These are phyloP conservation scores for Metarhizium anisopliae DNA, from an alignment of 2,329 filamentous ascomycete species.

Conservation along the genomic window DNA sequence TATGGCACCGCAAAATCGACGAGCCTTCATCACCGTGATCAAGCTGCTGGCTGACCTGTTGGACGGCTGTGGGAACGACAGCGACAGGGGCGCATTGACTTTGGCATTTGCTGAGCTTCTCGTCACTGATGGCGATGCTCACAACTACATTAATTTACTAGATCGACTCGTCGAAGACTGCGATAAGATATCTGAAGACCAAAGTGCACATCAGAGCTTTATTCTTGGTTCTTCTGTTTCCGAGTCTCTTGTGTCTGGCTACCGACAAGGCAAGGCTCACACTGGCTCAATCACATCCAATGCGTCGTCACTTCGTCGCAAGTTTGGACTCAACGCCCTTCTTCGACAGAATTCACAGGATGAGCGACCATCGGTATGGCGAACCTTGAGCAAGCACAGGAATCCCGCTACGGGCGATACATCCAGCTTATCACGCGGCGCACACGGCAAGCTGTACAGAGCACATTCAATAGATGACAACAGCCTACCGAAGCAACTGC, in stretches of 20 bases:
- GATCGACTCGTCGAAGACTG: conserved; percentile 86
- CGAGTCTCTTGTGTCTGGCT: conserved; percentile 50
- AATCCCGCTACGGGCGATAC: conserved; percentile 49
- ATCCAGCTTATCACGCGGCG: conserved; percentile 57
- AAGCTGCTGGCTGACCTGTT: conserved; percentile 80
- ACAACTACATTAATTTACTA: conserved; percentile 78
- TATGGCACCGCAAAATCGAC: conserved; percentile 60
- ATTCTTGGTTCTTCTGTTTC: conserved; percentile 33
- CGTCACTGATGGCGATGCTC: conserved; percentile 65
- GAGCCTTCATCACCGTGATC: conserved; percentile 75
- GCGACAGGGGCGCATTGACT: conserved; percentile 80
- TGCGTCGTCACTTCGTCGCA: conserved; percentile 72
- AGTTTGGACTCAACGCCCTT: conserved; percentile 71
- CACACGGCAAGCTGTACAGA: conserved; percentile 56
- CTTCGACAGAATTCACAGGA: conserved; percentile 72
- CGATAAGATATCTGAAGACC: conserved; percentile 75
- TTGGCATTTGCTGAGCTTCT: conserved; percentile 83
- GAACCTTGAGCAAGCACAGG: conserved; percentile 78
- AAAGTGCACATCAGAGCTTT: conserved; percentile 31
- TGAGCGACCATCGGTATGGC: conserved; percentile 71
- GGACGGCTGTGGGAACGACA: conserved; percentile 84
- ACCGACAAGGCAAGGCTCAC: conserved; percentile 48
- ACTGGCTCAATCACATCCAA: conserved; percentile 76
- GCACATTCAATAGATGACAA: conserved; percentile 69
- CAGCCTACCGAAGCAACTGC: conserved; percentile 32